Conservation (phyloP, 257 asterid species). For the Marsdenia floribunda region DNA sequence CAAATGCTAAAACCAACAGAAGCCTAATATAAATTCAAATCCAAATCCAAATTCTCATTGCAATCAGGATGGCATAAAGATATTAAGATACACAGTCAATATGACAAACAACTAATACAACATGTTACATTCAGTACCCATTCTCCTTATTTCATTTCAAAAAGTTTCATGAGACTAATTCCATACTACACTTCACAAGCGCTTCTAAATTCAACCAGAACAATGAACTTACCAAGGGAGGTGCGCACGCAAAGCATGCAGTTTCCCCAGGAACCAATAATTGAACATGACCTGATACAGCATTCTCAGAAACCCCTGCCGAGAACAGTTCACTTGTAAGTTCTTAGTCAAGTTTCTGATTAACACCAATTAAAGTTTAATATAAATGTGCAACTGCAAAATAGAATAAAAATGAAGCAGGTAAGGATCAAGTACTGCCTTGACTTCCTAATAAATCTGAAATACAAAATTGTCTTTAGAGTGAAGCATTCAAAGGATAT, state of each 20-base stretch:
- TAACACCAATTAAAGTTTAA: not conserved
- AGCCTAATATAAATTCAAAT: not conserved
- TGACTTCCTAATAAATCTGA: not conserved
- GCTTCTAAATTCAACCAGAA: not conserved
- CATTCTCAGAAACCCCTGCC: slow-evolving; percentile 95
- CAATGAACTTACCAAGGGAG: slow-evolving; percentile 69
- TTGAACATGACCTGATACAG: slow-evolving; percentile 97
- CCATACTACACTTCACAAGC: not conserved
- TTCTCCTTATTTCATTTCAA: not conserved
- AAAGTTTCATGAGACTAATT: not conserved
- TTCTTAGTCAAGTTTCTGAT: slow-evolving; percentile 9
- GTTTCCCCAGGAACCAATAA: slow-evolving; percentile 94
- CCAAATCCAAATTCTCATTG: not conserved
- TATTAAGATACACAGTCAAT: not conserved
- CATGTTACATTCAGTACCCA: not conserved
- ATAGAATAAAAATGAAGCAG: not conserved
- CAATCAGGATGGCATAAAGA: not conserved
- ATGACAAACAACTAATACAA: not conserved
- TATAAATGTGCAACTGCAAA: not conserved
- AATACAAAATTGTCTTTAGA: not conserved
- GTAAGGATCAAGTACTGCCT: not conserved
- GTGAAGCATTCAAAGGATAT: not conserved
- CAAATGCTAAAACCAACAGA: not conserved
- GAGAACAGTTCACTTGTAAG: slow-evolving; percentile 18
- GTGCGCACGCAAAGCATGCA: slow-evolving; percentile 99